Percentiles rank a stretch among this genome's conserved stretches.
Conservation (phyloP, 2,329 filamentous ascomycete genomes). For the Helminthosporium solani region DNA sequence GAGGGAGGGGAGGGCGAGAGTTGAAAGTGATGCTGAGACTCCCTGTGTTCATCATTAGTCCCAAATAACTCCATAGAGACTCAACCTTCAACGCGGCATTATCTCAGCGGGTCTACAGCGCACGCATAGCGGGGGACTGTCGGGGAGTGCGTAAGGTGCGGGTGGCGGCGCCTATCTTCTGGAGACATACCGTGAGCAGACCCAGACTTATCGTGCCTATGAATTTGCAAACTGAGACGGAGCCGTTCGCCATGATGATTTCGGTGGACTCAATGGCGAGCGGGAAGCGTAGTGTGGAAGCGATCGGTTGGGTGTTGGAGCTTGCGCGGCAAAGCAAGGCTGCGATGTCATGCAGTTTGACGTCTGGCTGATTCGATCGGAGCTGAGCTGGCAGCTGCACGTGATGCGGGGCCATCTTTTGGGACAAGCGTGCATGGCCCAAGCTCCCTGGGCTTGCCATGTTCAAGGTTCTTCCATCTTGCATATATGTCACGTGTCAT, state of each 20-base stretch:
- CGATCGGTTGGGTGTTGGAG: not conserved
- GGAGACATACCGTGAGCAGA: conserved; percentile 78
- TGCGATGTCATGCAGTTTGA: too few relatives aligned
- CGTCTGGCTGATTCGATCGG: not conserved
- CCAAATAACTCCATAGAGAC: too few relatives aligned
- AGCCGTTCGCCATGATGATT: conserved; percentile 63
- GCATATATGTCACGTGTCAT: too few relatives aligned
- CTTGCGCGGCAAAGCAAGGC: too few relatives aligned
- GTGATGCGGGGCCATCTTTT: conserved; percentile 9
- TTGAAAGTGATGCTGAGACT: conserved; percentile 80
- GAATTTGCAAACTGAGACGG: conserved; percentile 82
- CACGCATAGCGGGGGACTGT: conserved; percentile 7
- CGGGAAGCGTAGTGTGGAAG: not conserved
- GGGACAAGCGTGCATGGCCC: conserved; percentile 2
- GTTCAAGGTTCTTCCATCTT: too few relatives aligned
- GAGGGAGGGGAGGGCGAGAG: conserved; percentile 75
- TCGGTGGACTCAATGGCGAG: conserved; percentile 14
- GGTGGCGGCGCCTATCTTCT: conserved; percentile 19
- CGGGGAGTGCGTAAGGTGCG: conserved; percentile 6
- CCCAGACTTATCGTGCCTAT: conserved; percentile 88
- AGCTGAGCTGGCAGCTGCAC: not conserved
- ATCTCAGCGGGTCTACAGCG: too few relatives aligned
- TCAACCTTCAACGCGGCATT: too few relatives aligned
- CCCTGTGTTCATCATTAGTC: conserved; percentile 60
- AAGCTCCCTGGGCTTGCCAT: conserved; percentile 8